Base-by-base conservation (phyloP, 441 rosid species). In the Pelargonium myrrhifolium region DNA sequence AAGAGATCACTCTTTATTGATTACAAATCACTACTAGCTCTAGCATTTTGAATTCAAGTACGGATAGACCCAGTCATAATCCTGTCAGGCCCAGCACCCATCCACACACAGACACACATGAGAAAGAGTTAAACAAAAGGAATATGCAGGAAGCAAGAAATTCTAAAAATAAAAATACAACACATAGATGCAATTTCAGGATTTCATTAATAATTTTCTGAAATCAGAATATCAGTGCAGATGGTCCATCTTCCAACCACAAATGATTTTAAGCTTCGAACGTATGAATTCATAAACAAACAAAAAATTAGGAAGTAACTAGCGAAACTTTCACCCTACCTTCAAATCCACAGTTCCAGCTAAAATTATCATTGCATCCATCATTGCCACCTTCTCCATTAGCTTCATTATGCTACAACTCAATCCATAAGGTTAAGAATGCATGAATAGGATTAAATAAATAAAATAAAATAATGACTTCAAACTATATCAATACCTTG, bases 321-420 rank as follows among this genome's bases (percentile, higher is more conserved):
- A 62, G 8, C 43, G 31, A 62, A 28, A 56, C 11, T 49, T 12
- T 15, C 8, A 28, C 26, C 65, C 64, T 73, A 89, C 98, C 98
- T 87, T 93, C 99, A 72, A 75, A 76, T 21, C 99, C 99, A 81
- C 97, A 93, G 75, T 93, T 93, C 99, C 97, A 93, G 78, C 96
- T 86, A 71, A 83, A 79, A 77, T 93, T 93, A 75, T 93, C 96
- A 74, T 88, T 91, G 85, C 89, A 65, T 70, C 97, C 99, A 81
- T 93, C 99, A 72, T 86, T 93, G 68, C 97, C 99, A 49, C 89
- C 89, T 81, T 93, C 99, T 68, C 99, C 99, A 79, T 93, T 93
- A 65, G 92, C 99, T 55, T 89, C 93, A 74, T 93, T 93, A 79
- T 93, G 97, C 97, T 93, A 85, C 75, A 72, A 75, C 53, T 9